Conservation (phyloP, 805 yeast genomes). For the Candida chauliodis region DNA sequence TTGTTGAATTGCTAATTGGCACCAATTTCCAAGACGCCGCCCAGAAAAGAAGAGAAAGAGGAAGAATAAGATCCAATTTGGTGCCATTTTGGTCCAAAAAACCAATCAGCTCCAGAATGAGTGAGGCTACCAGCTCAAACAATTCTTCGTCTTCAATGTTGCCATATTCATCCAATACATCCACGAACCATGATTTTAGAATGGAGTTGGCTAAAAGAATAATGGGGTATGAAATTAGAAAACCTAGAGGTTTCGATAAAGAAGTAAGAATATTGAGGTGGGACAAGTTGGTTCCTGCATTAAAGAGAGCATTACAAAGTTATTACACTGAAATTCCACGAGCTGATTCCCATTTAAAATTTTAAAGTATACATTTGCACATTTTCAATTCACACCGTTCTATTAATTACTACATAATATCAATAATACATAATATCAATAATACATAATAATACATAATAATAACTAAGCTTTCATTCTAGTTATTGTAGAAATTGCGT, state of each 20-base stretch:
- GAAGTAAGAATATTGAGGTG: constrained; percentile 61
- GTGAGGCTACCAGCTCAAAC: constrained; percentile 16
- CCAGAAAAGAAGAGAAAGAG: constrained; percentile 58
- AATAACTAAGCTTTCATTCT: no score
- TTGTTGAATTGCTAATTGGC: constrained; percentile 60
- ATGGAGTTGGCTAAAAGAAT: constrained; percentile 60
- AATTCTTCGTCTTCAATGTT: not conserved
- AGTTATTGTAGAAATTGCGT: no score
- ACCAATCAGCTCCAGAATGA: constrained; percentile 48
- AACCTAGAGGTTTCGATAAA: constrained; percentile 67
- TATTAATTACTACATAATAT: no score
- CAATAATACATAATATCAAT: no score
- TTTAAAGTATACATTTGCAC: no score
- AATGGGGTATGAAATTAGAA: constrained; percentile 58
- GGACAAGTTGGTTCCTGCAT: constrained; percentile 57
- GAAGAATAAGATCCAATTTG: constrained; percentile 62
- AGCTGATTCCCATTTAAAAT: constrained; percentile 12
- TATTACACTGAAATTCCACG: constrained; percentile 58
- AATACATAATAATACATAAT: no score
- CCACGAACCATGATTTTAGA: constrained; percentile 35
- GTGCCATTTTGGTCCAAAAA: constrained; percentile 66
- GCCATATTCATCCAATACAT: not conserved
- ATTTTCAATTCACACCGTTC: no score
- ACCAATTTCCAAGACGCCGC: constrained; percentile 42
- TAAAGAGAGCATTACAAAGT: constrained; percentile 61